Evolutionary conservation across 148 eudicot species (phyloP).

Genomic region (Heliosperma pusillum): DNA sequence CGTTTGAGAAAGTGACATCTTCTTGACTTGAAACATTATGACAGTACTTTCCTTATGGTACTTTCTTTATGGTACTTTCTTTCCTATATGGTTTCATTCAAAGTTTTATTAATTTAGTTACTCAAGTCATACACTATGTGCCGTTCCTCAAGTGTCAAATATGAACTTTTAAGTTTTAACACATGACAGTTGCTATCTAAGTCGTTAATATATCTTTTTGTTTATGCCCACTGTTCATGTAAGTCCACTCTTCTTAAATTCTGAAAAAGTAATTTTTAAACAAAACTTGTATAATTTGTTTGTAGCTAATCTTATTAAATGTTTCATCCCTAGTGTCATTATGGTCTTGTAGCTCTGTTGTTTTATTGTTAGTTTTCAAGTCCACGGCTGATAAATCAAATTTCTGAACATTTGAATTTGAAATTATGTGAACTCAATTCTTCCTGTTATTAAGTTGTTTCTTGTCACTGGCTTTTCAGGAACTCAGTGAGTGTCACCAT

Average conservation of each 20-base stretch:
- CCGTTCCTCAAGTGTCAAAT: neutral
- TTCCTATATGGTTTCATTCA: neutral
- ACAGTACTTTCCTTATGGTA: neutral
- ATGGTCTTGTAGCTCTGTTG: neutral
- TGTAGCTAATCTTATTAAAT: neutral
- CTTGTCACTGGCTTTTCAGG: constrained; percentile 26
- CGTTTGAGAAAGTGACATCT: neutral
- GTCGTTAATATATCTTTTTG: neutral
- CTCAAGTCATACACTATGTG: neutral
- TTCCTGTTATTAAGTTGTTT: constrained; percentile 3
- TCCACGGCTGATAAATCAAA: neutral
- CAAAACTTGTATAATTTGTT: neutral
- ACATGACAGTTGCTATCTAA: neutral
- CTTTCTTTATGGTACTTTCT: neutral
- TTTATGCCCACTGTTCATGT: neutral
- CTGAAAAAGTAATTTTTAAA: neutral
- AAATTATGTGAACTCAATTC: neutral
- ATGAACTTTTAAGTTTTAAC: neutral
- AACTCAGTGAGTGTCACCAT: constrained; percentile 21
- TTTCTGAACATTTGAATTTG: neutral
- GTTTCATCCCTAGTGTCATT: neutral
- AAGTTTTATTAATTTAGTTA: neutral
- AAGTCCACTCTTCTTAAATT: neutral
- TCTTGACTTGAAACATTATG: neutral
- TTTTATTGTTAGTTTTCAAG: neutral